Percentiles rank a stretch among this genome's conserved stretches.
phyloP scores from a whole-genome alignment of 345 rosid species.

The Corchorus olitorius region DNA sequence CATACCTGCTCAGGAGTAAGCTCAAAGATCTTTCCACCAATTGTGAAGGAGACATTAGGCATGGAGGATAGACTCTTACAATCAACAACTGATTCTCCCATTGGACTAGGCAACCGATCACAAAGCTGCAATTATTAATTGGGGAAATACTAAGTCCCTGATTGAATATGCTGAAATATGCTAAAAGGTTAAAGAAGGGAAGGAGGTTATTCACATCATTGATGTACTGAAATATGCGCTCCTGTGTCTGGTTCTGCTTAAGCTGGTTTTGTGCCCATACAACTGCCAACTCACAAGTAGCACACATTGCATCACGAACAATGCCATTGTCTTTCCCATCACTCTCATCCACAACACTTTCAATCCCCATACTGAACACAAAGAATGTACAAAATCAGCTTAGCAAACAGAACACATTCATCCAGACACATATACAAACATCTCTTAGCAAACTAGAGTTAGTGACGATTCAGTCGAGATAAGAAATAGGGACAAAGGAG shows the following conservation, averaged over 20 bases:
- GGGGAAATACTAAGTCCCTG: conserved; percentile 3
- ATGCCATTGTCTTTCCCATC: conserved; percentile 30
- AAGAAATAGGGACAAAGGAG: background rate
- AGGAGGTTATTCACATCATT: conserved; percentile 42
- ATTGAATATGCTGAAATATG: background rate
- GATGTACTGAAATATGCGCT: conserved; percentile 48
- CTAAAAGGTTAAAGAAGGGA: background rate
- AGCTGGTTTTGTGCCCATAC: conserved; percentile 72
- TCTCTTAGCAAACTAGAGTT: too few relatives aligned
- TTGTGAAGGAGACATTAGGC: conserved; percentile 68
- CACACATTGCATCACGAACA: conserved; percentile 49
- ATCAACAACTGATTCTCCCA: conserved; percentile 74
- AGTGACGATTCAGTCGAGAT: background rate
- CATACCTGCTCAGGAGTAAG: conserved; percentile 65
- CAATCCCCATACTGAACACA: conserved; percentile 54
- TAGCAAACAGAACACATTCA: background rate
- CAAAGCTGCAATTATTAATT: conserved; percentile 49
- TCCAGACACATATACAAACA: background rate
- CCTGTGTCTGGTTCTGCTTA: conserved; percentile 56
- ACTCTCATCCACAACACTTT: conserved; percentile 53
- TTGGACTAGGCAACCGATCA: conserved; percentile 67
- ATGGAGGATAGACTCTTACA: conserved; percentile 50
- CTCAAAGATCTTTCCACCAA: conserved; percentile 56
- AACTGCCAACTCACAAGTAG: conserved; percentile 69
- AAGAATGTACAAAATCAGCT: background rate